Conservation (phyloP, 148 eudicot species). For the Amaranthus palmeri region DNA sequence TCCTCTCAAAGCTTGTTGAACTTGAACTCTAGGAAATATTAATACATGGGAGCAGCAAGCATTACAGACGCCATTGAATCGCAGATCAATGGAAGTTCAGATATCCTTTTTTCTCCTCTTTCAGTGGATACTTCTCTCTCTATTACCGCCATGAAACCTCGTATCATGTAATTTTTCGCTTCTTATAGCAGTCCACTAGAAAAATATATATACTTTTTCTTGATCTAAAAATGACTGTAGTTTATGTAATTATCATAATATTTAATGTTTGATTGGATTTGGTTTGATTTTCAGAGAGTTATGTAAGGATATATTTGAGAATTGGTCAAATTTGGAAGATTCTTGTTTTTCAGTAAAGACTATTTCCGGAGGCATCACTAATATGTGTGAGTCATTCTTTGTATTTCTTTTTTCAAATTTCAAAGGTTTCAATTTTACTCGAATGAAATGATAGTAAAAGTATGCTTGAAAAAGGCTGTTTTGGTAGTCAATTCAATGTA, state of each 20-base stretch:
- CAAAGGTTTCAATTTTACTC: neutral
- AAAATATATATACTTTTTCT: constrained; percentile 19
- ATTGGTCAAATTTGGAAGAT: constrained; percentile 70
- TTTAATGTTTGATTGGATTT: constrained; percentile 15
- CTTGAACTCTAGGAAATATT: neutral
- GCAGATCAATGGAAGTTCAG: constrained; percentile 27
- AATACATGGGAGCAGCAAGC: constrained; percentile 39
- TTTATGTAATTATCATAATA: neutral
- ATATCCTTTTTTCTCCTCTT: constrained; percentile 50
- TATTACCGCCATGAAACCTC: constrained; percentile 61
- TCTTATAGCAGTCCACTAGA: no score
- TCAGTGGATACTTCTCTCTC: constrained; percentile 77
- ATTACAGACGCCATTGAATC: constrained; percentile 62
- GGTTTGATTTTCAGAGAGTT: constrained; percentile 52
- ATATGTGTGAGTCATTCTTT: constrained; percentile 52
- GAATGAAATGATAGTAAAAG: neutral
- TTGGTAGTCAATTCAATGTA: no score
- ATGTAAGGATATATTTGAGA: constrained; percentile 79
- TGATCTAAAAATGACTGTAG: neutral
- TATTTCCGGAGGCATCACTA: constrained; percentile 92
- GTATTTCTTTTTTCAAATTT: neutral
- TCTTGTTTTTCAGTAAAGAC: constrained; percentile 55
- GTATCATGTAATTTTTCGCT: constrained; percentile 47
- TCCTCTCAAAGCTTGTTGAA: constrained; percentile 8
- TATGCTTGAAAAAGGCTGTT: neutral